Conservation (phyloP, 1,284 basidiomycete genomes). For the Puccinia horiana region DNA sequence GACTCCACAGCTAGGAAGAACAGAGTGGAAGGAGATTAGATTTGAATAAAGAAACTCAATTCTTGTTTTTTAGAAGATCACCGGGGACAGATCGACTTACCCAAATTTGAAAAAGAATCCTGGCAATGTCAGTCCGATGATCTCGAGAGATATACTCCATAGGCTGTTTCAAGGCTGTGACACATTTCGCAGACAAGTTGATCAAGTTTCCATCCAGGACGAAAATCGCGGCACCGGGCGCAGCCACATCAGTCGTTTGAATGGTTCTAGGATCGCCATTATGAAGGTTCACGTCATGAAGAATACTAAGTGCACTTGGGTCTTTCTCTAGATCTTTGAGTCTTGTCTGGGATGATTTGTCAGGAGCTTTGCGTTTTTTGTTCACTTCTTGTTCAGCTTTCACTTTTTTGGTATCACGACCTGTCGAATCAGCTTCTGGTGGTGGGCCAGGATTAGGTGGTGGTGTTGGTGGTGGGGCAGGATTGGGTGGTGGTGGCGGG, state of each 20-base stretch:
- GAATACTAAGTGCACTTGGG: slow-evolving; percentile 6
- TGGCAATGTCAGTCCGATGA: slow-evolving; percentile 27
- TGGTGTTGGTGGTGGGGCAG: neutral
- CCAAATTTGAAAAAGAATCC: slow-evolving; percentile 36
- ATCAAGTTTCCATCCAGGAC: slow-evolving; percentile 42
- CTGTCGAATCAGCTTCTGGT: neutral
- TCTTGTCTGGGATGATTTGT: slow-evolving; percentile 16
- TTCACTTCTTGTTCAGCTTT: slow-evolving; percentile 12
- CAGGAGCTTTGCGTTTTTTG: neutral
- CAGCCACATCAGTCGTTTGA: slow-evolving; percentile 23
- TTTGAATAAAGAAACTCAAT: neutral
- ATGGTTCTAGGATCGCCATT: neutral
- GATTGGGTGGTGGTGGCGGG: neutral
- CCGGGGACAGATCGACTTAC: too few relatives aligned
- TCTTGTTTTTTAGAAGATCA: too few relatives aligned
- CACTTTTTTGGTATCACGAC: neutral
- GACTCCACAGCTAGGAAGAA: slow-evolving; percentile 26
- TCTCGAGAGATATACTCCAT: slow-evolving; percentile 4
- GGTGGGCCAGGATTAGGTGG: neutral
- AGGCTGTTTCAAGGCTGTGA: neutral
- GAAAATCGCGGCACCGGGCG: slow-evolving; percentile 31
- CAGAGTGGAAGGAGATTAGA: neutral
- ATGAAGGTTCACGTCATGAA: neutral
- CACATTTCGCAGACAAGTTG: slow-evolving; percentile 42
- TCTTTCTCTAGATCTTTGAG: slow-evolving; percentile 4